Percentiles rank a stretch among this genome's conserved stretches.
Evolutionary conservation across 2,329 filamentous ascomycete genomes (phyloP).

Genomic region (Scortechinia acanthostroma): DNA sequence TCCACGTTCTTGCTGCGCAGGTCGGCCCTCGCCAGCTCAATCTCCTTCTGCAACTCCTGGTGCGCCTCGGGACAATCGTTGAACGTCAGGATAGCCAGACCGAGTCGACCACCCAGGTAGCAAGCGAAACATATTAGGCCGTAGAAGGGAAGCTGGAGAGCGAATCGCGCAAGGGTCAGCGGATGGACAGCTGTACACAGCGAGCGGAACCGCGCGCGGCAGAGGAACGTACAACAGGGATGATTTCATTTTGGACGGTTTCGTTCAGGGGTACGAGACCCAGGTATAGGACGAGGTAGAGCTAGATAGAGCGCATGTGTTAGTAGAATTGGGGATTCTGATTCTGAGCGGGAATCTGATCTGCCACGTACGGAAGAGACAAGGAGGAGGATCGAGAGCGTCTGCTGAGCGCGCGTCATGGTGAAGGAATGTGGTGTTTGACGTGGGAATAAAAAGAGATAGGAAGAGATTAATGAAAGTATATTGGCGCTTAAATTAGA

Average conservation of each 20-base stretch:
- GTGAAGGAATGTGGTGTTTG: no score
- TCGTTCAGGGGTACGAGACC: slow-evolving; percentile 46
- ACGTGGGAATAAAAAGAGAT: no score
- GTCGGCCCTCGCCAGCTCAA: slow-evolving; percentile 12
- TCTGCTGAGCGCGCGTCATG: slow-evolving; percentile 61
- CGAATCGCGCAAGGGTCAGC: neutral
- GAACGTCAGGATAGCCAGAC: slow-evolving; percentile 58
- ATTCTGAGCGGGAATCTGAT: no score
- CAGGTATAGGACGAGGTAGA: slow-evolving; percentile 51
- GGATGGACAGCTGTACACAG: neutral
- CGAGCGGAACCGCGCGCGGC: slow-evolving; percentile 2
- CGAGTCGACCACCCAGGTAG: slow-evolving; percentile 56
- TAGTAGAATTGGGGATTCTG: no score
- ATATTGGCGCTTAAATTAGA: no score
- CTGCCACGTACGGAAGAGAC: slow-evolving; percentile 44
- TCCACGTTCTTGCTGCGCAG: neutral
- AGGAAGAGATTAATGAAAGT: no score
- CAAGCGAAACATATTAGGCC: slow-evolving; percentile 52
- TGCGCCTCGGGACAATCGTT: slow-evolving; percentile 61
- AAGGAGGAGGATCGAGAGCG: slow-evolving; percentile 50
- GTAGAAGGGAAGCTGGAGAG: slow-evolving; percentile 57
- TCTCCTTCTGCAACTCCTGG: slow-evolving; percentile 50
- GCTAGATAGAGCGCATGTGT: no score
- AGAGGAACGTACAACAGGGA: slow-evolving; percentile 44
- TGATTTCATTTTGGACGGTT: slow-evolving; percentile 48